Percentiles rank a stretch among this genome's conserved stretches.
phyloP scores from a whole-genome alignment of 176 grass and related monocot genomes.

The Musa beccarii region DNA sequence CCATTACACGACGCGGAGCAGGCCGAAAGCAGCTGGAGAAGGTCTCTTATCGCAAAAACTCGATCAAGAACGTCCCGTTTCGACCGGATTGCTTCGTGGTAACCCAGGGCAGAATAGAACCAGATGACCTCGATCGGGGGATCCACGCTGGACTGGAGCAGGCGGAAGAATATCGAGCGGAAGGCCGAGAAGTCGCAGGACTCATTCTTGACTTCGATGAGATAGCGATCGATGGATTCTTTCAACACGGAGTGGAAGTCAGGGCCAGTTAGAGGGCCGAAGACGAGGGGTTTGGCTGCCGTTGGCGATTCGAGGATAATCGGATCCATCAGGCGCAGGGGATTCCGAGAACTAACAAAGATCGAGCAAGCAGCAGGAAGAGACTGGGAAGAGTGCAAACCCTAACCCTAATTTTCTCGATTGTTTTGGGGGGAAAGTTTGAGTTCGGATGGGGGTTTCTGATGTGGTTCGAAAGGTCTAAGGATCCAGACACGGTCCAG shows the following conservation, averaged over 20 bases:
- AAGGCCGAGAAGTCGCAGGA: conserved; percentile 71
- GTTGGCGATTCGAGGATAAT: conserved; percentile 51
- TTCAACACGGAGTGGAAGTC: conserved; percentile 67
- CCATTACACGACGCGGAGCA: conserved; percentile 45
- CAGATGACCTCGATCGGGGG: conserved; percentile 80
- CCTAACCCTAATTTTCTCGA: conserved; percentile 1
- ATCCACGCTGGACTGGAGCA: conserved; percentile 57
- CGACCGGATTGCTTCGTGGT: conserved; percentile 50
- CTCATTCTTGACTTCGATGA: conserved; percentile 51
- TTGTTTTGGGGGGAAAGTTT: neutral
- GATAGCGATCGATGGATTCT: conserved; percentile 73
- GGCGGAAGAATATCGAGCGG: conserved; percentile 65
- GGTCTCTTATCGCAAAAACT: conserved; percentile 43
- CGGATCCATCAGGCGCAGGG: conserved; percentile 22
- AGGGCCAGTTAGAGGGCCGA: conserved; percentile 37
- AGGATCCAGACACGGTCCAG: neutral
- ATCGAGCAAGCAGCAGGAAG: too few species aligned
- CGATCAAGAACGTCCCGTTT: conserved; percentile 18
- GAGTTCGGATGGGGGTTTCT: neutral
- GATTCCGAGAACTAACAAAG: too few species aligned
- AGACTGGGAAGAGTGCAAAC: neutral
- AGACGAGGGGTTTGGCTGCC: conserved; percentile 46
- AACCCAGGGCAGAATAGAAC: conserved; percentile 83
- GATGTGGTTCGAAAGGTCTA: neutral
- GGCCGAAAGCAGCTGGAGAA: conserved; percentile 65